Evolutionary conservation across 2,329 filamentous ascomycete genomes (phyloP).

Genomic region (Chaetomium sp.): DNA sequence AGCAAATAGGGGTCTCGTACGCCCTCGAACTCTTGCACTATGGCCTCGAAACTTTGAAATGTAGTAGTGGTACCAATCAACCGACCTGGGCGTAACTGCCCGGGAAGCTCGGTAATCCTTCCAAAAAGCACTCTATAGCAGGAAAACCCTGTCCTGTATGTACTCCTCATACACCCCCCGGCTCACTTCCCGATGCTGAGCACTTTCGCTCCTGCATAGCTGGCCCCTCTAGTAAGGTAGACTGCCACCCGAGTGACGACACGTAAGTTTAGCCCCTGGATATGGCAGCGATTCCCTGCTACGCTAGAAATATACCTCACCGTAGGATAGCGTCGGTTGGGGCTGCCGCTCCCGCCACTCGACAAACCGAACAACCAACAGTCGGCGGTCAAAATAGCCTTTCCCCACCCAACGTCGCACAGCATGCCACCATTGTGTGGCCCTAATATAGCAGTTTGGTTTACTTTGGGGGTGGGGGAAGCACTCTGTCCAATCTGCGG

Average conservation of each 20-base stretch:
- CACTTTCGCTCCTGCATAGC: neutral
- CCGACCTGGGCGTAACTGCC: neutral
- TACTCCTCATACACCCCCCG: neutral
- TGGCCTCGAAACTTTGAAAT: neutral
- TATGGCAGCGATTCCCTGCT: neutral
- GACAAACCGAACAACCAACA: neutral
- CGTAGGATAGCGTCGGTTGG: neutral
- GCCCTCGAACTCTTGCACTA: neutral
- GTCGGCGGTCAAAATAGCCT: constrained; percentile 11
- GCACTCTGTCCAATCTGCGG: neutral
- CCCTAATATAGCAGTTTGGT: neutral
- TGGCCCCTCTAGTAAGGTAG: neutral
- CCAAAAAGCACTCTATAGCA: neutral
- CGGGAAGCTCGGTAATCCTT: neutral
- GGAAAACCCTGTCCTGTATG: neutral
- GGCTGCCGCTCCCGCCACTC: neutral
- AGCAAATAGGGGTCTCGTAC: neutral
- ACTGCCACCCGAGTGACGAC: neutral
- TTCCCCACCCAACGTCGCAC: constrained; percentile 14
- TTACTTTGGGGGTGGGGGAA: neutral
- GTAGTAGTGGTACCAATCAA: neutral
- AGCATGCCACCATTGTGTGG: constrained; percentile 8
- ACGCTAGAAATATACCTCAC: neutral
- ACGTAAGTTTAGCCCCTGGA: neutral
- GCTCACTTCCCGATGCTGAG: neutral